A percentile compares a stretch with the other conserved stretches of the same genome.
phyloP scores from a whole-genome alignment of 1,284 basidiomycete genomes.

The Heliocybe sulcata region DNA sequence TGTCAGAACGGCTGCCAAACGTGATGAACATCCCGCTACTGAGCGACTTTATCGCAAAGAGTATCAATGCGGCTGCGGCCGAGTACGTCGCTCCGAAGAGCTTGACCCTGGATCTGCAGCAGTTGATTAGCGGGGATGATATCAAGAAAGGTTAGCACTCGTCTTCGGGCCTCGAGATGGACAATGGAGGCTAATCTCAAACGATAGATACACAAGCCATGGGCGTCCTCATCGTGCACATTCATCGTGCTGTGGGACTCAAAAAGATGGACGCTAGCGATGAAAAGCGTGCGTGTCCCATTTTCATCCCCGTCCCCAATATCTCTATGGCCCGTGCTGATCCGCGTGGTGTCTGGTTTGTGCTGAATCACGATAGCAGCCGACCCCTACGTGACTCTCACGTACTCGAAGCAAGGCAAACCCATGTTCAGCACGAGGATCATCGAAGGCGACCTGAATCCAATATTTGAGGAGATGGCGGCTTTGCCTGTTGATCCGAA shows the following conservation, averaged over 20 bases:
- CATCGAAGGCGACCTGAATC: conserved; percentile 57
- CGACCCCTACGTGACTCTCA: conserved; percentile 30
- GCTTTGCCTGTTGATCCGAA: conserved; percentile 65
- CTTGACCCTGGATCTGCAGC: conserved; percentile 67
- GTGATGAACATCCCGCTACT: conserved; percentile 77
- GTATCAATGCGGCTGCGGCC: conserved; percentile 60
- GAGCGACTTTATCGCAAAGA: conserved; percentile 68
- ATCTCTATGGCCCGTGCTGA: conserved; percentile 29
- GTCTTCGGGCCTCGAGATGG: background rate
- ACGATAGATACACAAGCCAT: conserved; percentile 53
- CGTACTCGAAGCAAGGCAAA: conserved; percentile 39
- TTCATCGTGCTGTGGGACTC: conserved; percentile 58
- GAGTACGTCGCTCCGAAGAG: conserved; percentile 67
- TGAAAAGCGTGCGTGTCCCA: conserved; percentile 43
- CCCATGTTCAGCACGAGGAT: conserved; percentile 70
- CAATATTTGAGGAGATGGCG: conserved; percentile 74
- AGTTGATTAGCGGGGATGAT: conserved; percentile 55
- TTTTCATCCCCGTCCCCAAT: conserved; percentile 17
- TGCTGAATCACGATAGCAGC: conserved; percentile 9
- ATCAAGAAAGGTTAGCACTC: conserved; percentile 29
- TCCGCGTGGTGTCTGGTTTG: conserved; percentile 25
- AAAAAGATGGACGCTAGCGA: conserved; percentile 58
- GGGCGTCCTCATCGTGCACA: conserved; percentile 63
- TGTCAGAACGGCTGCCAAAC: conserved; percentile 64
- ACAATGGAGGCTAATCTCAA: background rate